Evolutionary conservation across 305 asterid species (phyloP).

Genomic region (Solanum aculeatissimum): DNA sequence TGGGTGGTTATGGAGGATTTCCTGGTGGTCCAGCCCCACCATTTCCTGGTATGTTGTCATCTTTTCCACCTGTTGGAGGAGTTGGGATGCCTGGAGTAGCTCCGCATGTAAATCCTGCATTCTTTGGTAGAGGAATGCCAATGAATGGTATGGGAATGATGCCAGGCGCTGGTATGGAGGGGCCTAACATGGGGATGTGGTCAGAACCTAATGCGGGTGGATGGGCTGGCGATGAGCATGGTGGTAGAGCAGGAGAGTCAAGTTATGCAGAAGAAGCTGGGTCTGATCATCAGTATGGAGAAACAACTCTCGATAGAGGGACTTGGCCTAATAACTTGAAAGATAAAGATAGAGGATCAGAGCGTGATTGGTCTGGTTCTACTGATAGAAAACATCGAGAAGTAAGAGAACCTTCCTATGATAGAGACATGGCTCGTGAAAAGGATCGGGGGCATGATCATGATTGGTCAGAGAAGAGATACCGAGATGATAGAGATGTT

Average conservation of each 20-base stretch:
- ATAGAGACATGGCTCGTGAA: slow-evolving; percentile 43
- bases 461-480: slow-evolving; percentile 54
- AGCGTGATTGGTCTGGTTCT: slow-evolving; percentile 73
- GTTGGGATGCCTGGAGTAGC: slow-evolving; percentile 80
- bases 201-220: slow-evolving; percentile 60
- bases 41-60: slow-evolving; percentile 43
- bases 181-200: slow-evolving; percentile 73
- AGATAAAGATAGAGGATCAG: slow-evolving; percentile 70
- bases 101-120: slow-evolving; percentile 76
- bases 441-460: slow-evolving; percentile 36
- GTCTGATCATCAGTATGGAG: slow-evolving; percentile 63
- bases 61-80: slow-evolving; percentile 54
- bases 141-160: slow-evolving; percentile 76
- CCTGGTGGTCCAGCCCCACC: slow-evolving; percentile 69
- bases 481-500: slow-evolving; percentile 47
- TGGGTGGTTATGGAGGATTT: slow-evolving; percentile 64
- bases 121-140: slow-evolving; percentile 76
- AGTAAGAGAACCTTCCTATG: slow-evolving; percentile 59
- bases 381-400: slow-evolving; percentile 69
- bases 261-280: slow-evolving; percentile 70
- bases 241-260: slow-evolving; percentile 65
- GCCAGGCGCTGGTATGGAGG: slow-evolving; percentile 50
- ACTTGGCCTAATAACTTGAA: slow-evolving; percentile 37
- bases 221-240: slow-evolving; percentile 66
- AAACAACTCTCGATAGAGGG: slow-evolving; percentile 57